These are phyloP conservation scores for Podospora bellae-mahoneyi DNA, from an alignment of 495 filamentous ascomycete species.

Conservation along the genomic window DNA sequence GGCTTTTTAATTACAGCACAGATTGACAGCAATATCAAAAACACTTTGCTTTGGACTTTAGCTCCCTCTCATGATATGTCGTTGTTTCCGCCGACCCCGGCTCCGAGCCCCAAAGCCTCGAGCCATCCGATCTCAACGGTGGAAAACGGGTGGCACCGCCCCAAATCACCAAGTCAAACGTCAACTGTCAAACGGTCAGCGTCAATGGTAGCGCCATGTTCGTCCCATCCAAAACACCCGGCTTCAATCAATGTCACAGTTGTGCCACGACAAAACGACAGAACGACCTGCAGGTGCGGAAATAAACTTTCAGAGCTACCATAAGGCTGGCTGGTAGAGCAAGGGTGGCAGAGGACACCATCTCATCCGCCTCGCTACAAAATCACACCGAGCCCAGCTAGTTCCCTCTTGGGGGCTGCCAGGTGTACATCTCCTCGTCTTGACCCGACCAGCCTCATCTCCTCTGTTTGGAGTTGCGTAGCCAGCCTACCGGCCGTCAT, in stretches of 20 bases:
- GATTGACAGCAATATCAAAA: not conserved
- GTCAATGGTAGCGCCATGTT: not conserved
- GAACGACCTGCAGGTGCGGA: not conserved
- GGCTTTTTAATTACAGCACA: not conserved
- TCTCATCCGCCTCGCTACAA: not conserved
- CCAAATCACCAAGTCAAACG: not conserved
- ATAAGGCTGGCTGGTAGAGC: not conserved
- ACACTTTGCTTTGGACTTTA: not conserved
- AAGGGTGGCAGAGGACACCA: not conserved
- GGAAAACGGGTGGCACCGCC: not conserved
- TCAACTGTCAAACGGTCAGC: not conserved
- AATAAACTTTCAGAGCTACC: not conserved
- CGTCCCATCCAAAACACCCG: not conserved
- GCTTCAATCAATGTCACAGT: not conserved
- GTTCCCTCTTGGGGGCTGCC: no score
- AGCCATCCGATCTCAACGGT: not conserved
- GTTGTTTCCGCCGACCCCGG: not conserved
- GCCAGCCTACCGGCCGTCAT: not conserved
- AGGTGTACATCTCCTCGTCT: no score
- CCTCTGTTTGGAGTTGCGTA: no score
- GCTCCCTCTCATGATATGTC: not conserved
- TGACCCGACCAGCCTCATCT: no score
- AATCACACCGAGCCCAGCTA: no score
- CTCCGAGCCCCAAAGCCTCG: not conserved
- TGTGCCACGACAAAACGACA: no score